Base-by-base conservation (phyloP, 2,329 filamentous ascomycete species). In the Taxawa tesnikishii region DNA sequence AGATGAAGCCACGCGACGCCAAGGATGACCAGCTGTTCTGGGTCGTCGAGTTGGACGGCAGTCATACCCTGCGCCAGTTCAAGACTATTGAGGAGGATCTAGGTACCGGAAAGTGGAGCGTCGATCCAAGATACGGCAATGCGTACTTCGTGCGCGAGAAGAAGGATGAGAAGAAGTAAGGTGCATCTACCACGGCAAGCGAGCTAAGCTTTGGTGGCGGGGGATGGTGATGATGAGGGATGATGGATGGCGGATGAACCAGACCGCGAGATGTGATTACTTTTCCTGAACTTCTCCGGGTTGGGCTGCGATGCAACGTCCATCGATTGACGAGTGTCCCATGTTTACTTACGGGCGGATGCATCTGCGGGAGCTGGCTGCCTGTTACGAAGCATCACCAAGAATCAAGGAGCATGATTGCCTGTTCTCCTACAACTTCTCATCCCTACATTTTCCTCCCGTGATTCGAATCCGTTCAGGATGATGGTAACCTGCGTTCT, bases 21-120 rank as follows among this genome's bases (percentile, higher is more conserved):
- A 41, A 42, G 16, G 45, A 52, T 10, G 47, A 53, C 31, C 48
- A 55, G 38, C 42, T 50, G 38, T 50, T 49, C 31, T 58, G 54
- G 54, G 49, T 53, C 28, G 45, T 50, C 12, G 53, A 55, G 41
- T 30, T 39, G 11, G 49, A 55, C 35, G 44, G 43, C 6, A 42
- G 17, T 15, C 40, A 43, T 28, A 50, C 48, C 8, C 32, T 57
- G 33, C 48, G 51, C 25, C 47, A 43, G 5, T 55, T 49, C 35
- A 37, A 44, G 16, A 43, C 44, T 9, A 51, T 53, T 38, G 51
- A 52, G 18, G 36, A 40, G 40, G 49, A 48, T 23, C 37, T 55
- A 9, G 33, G 37, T n/a, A 45, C 41, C 8, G 53, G 53, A 16
- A 44, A 43, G 28, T 56, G 52, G 52, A 50, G 49, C 42, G 41